These are phyloP conservation scores for Fusarium siculi DNA, from an alignment of 2,329 filamentous ascomycete genomes.

Conservation along the genomic window DNA sequence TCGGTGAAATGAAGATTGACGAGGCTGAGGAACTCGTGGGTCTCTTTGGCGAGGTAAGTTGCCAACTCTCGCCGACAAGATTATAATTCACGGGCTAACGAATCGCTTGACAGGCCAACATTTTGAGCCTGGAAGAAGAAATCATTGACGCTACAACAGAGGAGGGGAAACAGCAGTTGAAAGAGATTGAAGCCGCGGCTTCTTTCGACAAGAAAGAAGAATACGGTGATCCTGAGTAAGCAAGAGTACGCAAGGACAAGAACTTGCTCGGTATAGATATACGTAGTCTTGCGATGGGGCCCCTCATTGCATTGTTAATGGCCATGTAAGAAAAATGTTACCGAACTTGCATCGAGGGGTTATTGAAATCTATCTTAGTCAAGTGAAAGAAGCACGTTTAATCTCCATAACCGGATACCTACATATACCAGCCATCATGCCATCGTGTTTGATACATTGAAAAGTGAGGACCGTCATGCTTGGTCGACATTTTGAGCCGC, in stretches of 20 bases:
- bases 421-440: background rate
- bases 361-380: background rate
- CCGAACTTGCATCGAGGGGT: background rate
- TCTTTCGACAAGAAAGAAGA: conserved; percentile 44
- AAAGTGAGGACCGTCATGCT: background rate
- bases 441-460: background rate
- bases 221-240: conserved; percentile 54
- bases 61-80: background rate
- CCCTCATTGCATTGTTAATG: background rate
- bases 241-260: background rate
- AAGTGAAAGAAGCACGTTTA: background rate
- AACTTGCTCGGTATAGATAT: background rate
- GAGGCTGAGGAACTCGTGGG: conserved; percentile 88
- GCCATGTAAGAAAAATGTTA: background rate
- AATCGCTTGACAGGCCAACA: conserved; percentile 69
- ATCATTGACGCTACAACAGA: conserved; percentile 96
- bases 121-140: conserved; percentile 90
- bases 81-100: conserved; percentile 32
- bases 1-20: conserved; percentile 88
- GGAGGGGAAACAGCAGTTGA: conserved; percentile 80
- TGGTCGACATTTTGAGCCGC: conserved; percentile 28
- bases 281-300: background rate
- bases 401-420: background rate
- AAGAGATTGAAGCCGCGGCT: conserved; percentile 73
- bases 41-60: conserved; percentile 75